Conservation (phyloP, 169 alveolate species). For the Plasmodium inui region DNA sequence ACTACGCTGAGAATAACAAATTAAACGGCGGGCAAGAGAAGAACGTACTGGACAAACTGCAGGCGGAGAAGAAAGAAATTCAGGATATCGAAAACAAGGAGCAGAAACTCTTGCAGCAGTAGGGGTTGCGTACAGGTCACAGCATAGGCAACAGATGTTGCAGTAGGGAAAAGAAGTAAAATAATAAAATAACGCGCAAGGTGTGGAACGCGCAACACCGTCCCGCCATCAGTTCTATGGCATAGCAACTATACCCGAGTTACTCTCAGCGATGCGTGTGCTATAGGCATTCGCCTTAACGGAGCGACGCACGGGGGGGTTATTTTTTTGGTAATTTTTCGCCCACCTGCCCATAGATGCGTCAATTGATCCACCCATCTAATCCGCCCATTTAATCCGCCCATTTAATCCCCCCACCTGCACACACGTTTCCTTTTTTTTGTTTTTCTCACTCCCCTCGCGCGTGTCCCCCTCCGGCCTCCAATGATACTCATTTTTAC, state of each 20-base stretch:
- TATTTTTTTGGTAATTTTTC: neutral
- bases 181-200: neutral
- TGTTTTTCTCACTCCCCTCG: neutral
- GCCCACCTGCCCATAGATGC: neutral
- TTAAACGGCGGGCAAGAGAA: neutral
- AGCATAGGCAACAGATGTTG: neutral
- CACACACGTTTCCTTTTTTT: neutral
- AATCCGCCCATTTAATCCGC: neutral
- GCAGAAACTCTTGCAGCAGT: neutral
- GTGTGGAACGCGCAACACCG: neutral
- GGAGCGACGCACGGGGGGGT: neutral
- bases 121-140: neutral
- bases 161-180: neutral
- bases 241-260: neutral
- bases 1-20: constrained; percentile 12
- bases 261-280: neutral
- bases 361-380: too few species aligned
- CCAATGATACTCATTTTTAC: neutral
- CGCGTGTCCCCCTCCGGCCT: neutral
- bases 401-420: neutral
- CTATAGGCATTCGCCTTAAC: neutral
- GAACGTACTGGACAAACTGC: constrained; percentile 17
- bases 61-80: constrained; percentile 32
- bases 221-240: neutral
- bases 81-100: constrained; percentile 47